Evolutionary conservation across 2,329 filamentous ascomycete genomes (phyloP).

Genomic region (Fusarium zealandicum): DNA sequence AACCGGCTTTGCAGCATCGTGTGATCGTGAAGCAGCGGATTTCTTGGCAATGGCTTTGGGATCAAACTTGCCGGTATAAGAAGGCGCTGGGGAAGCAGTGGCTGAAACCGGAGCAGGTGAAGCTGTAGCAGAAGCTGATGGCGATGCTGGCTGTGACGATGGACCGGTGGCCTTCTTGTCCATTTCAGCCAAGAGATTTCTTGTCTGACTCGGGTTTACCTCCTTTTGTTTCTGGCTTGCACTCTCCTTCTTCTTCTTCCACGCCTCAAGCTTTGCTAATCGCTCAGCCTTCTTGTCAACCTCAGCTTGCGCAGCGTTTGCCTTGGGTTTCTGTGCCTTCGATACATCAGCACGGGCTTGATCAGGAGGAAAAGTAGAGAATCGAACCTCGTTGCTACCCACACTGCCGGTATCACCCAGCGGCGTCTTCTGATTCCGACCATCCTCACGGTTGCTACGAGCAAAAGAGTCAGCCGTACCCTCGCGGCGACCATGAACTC

Average conservation of each 20-base stretch:
- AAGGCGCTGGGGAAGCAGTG: constrained; percentile 59
- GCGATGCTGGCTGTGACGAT: constrained; percentile 56
- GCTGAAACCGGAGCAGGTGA: constrained; percentile 58
- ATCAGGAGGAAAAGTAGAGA: neutral
- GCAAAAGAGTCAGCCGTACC: constrained; percentile 74
- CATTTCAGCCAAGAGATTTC: constrained; percentile 75
- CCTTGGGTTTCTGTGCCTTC: constrained; percentile 59
- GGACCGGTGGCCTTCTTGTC: constrained; percentile 69
- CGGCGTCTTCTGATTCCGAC: constrained; percentile 60
- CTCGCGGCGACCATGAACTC: constrained; percentile 68
- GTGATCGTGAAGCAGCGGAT: constrained; percentile 66
- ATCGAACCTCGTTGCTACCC: constrained; percentile 65
- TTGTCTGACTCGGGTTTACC: constrained; percentile 68
- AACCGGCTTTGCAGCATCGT: constrained; percentile 57
- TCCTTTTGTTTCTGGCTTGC: constrained; percentile 76
- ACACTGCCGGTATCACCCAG: constrained; percentile 56
- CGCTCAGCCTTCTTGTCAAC: constrained; percentile 79
- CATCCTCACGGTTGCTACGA: constrained; percentile 71
- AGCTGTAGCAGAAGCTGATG: constrained; percentile 58
- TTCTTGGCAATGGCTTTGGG: constrained; percentile 88
- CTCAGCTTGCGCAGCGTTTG: constrained; percentile 65
- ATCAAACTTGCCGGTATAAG: constrained; percentile 83
- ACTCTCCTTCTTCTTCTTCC: constrained; percentile 89
- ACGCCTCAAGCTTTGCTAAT: constrained; percentile 82
- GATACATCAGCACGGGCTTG: constrained; percentile 36